Base-by-base conservation (phyloP, 2,329 filamentous ascomycete genomes). In the Dryadomyces quercivorus region DNA sequence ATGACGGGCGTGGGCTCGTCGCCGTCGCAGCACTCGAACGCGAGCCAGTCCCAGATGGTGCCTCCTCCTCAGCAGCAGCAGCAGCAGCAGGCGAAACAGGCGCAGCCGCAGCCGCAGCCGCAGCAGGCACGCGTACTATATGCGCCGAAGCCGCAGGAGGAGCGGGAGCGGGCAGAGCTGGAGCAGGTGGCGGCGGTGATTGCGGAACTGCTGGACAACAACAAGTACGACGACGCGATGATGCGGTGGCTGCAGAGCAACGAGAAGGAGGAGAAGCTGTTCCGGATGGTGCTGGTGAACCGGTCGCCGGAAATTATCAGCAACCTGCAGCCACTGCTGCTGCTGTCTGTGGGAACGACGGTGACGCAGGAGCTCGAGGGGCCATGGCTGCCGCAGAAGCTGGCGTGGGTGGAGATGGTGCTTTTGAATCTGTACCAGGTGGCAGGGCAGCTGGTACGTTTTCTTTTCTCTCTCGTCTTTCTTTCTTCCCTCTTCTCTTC, bases 211-310 rank as follows among this genome's bases (percentile, higher is more conserved):
- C 81, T 93, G 69, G 72, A 76, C 40, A 74, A 77, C 34, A 79
- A 78, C 21, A 76, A 78, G 40, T 76, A 77, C 55, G 82, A 86
- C 62, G 76, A 79, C 53, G 83, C 80, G 45, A 75, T 84, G 64
- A 75, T 85, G 55, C 77, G 78, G 57, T 86, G 82, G 82, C 76
- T 86, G 55, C 82, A 86, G 66, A 60, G 76, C 60, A 76, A 75
- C 16, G 75, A 78, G 38, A 63, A 65, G 50, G 77, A 82, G 63
- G 75, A 82, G 56, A 78, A 82, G 57, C 76, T 86, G 52, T 86
- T 85, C 65, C 72, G 76, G 36, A 70, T 74, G 59, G 76, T 76
- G 51, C 70, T 81, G 49, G 68, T 70, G 50, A 75, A 75, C 57
- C 74, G 75, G 63, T 69, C 73, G 60, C 74, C 77, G 0, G 68